Conservation (phyloP, 2,329 filamentous ascomycete genomes). For the Trichoderma arundinaceum region DNA sequence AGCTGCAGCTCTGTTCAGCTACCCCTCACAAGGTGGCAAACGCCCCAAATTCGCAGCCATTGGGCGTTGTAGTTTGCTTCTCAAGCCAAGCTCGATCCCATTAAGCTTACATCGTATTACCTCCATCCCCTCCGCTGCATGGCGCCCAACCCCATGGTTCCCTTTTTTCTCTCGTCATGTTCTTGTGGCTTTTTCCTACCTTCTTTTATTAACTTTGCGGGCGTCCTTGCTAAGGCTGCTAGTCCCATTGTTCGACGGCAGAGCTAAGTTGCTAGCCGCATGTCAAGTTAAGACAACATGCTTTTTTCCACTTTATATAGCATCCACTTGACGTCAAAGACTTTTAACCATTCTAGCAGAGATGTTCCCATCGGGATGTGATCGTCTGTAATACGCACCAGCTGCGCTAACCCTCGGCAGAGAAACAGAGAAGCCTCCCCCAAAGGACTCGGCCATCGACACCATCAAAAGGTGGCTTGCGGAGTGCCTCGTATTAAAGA, state of each 20-base stretch:
- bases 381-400: neutral
- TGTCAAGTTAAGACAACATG: neutral
- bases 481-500: conserved; percentile 4
- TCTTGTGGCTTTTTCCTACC: neutral
- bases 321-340: conserved; percentile 23
- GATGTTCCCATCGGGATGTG: neutral
- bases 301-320: neutral
- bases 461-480: neutral
- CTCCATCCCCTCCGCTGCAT: conserved; percentile 18
- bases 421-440: neutral
- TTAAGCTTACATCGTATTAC: conserved; percentile 30
- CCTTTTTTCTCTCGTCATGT: too few relatives aligned
- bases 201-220: neutral
- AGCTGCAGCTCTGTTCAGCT: too few relatives aligned
- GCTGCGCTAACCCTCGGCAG: neutral
- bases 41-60: too few relatives aligned
- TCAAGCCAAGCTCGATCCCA: neutral
- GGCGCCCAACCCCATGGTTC: neutral
- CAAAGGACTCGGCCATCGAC: neutral
- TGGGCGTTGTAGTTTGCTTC: too few relatives aligned
- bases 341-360: neutral
- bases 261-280: conserved; percentile 5
- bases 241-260: conserved; percentile 1
- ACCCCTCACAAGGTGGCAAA: neutral
- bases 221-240: too few relatives aligned